phyloP scores from a whole-genome alignment of 2,329 filamentous ascomycete species.

The Claviceps purpurea region DNA sequence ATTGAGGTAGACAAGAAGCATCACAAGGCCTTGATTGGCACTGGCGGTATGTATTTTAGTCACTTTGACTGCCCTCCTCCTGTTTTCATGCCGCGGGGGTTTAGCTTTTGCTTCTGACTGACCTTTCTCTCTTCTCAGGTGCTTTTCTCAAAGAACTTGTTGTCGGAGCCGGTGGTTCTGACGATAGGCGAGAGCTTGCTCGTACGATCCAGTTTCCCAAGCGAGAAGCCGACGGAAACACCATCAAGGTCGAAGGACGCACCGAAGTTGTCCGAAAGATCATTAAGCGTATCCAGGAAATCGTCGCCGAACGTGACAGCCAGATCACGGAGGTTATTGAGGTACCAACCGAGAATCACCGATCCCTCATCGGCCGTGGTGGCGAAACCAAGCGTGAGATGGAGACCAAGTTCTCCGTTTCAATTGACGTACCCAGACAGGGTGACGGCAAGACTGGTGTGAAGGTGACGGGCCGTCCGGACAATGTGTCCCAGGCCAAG shows the following conservation, averaged over 20 bases:
- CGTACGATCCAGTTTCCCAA: conserved; percentile 93
- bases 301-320: conserved; percentile 72
- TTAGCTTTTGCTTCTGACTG: conserved; percentile 2
- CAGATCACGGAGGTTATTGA: conserved; percentile 69
- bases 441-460: conserved; percentile 72
- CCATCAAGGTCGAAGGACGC: conserved; percentile 79
- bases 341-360: conserved; percentile 79
- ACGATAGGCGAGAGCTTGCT: conserved; percentile 69
- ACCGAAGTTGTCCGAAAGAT: conserved; percentile 81
- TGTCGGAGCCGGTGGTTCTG: conserved; percentile 74
- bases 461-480: conserved; percentile 69
- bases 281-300: conserved; percentile 63
- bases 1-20: conserved; percentile 91
- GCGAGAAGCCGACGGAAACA: conserved; percentile 66
- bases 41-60: conserved; percentile 54
- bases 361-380: conserved; percentile 79
- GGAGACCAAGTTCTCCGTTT: conserved; percentile 74
- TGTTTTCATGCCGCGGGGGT: background rate
- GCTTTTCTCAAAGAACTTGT: conserved; percentile 79
- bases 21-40: conserved; percentile 79
- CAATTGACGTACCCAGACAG: conserved; percentile 83
- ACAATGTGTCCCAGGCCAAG: conserved; percentile 74
- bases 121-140: conserved; percentile 33
- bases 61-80: background rate
- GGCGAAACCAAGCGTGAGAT: conserved; percentile 77